Evolutionary conservation across 1,139 yeast genomes (phyloP).

Genomic region (Geotrichum europaeum): DNA sequence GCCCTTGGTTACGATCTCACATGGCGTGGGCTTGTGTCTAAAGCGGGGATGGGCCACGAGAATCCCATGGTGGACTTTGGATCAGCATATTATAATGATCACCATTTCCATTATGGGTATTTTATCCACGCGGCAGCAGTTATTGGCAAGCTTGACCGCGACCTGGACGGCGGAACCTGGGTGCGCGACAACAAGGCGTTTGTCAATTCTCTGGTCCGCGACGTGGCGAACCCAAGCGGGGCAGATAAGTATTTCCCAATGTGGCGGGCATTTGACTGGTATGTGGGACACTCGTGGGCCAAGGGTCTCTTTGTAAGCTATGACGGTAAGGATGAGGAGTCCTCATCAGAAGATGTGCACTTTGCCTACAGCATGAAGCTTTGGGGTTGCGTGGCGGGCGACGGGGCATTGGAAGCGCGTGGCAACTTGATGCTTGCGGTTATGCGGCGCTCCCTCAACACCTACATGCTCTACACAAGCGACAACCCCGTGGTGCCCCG

Average conservation of each 20-base stretch:
- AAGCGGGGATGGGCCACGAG: conserved; percentile 40
- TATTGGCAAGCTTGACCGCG: conserved; percentile 57
- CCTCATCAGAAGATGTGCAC: conserved; percentile 77
- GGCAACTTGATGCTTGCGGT: conserved; percentile 71
- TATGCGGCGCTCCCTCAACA: conserved; percentile 54
- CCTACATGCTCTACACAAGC: conserved; percentile 51
- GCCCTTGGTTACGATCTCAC: conserved; percentile 66
- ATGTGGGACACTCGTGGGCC: conserved; percentile 82
- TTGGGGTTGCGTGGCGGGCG: conserved; percentile 70
- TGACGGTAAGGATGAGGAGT: conserved; percentile 78
- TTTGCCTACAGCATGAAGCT: conserved; percentile 76
- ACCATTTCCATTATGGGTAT: conserved; percentile 79
- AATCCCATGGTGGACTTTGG: conserved; percentile 61
- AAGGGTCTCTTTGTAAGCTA: conserved; percentile 62
- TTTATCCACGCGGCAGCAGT: conserved; percentile 73
- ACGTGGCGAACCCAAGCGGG: conserved; percentile 66
- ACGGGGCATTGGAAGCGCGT: conserved; percentile 61
- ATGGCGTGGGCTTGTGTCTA: conserved; percentile 61
- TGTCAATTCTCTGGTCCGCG: conserved; percentile 63
- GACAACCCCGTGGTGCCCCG: conserved; percentile 56
- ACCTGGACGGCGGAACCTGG: conserved; percentile 62
- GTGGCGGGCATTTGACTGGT: conserved; percentile 75
- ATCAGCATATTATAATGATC: conserved; percentile 66
- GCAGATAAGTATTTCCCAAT: conserved; percentile 66
- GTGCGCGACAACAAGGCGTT: conserved; percentile 51